Evolutionary conservation across 768 basidiomycete species (phyloP).

Genomic region (Lactarius sp.): DNA sequence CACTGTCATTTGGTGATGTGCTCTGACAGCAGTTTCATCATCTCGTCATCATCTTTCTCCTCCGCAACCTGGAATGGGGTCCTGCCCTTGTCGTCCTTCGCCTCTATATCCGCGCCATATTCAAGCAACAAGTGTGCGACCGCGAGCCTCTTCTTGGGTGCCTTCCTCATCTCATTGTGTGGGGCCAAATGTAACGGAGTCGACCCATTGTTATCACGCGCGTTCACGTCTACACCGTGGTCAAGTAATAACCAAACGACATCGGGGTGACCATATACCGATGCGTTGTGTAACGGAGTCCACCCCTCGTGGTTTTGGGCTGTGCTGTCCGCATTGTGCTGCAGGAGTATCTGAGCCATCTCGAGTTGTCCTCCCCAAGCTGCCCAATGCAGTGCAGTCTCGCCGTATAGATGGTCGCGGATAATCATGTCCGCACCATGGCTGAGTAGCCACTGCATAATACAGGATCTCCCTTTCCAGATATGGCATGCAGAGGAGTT

Average conservation of each 20-base stretch:
- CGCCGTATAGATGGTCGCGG: no score
- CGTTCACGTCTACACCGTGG: not conserved
- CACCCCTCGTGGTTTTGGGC: conserved; percentile 26
- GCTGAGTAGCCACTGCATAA: not conserved
- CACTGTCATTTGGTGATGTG: not conserved
- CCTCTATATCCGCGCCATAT: not conserved
- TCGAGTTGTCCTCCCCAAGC: not conserved
- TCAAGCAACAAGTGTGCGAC: not conserved
- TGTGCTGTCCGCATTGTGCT: not conserved
- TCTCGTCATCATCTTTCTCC: not conserved
- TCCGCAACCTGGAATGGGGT: not conserved
- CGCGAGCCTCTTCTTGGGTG: not conserved
- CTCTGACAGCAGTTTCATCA: not conserved
- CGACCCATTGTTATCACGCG: not conserved
- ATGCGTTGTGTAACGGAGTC: not conserved
- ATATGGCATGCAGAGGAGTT: not conserved
- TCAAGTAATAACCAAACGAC: not conserved
- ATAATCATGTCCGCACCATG: not conserved
- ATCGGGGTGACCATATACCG: not conserved
- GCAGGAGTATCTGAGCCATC: not conserved
- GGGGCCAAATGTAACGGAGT: not conserved
- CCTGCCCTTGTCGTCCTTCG: not conserved
- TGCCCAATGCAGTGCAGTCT: not conserved
- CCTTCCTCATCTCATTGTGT: no score
- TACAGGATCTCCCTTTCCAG: not conserved